phyloP scores from a whole-genome alignment of 768 basidiomycete species.

The Tephrocybe sp. region DNA sequence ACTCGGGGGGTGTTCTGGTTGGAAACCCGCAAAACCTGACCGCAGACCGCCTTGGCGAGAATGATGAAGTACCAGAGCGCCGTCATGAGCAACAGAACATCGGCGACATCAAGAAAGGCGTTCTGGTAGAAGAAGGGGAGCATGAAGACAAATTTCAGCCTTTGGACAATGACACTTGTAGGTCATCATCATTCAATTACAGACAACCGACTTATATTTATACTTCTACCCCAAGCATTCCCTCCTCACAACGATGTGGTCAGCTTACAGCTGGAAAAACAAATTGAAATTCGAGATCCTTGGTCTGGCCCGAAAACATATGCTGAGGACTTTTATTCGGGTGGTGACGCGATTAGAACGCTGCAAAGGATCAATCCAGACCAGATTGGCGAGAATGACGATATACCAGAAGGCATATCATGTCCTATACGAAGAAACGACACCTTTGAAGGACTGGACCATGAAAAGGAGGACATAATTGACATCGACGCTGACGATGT shows the following conservation, averaged over 20 bases:
- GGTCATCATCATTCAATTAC: too few species aligned
- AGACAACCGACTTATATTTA: neutral
- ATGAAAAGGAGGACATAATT: conserved; percentile 1
- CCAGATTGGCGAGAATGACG: neutral
- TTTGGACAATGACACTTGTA: neutral
- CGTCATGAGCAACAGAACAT: neutral
- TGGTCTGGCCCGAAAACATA: neutral
- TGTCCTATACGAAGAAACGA: neutral
- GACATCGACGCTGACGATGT: conserved; percentile 10
- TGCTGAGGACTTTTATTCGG: neutral
- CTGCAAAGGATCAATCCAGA: neutral
- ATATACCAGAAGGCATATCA: neutral
- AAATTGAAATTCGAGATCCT: neutral
- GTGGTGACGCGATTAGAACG: neutral
- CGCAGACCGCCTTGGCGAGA: conserved; percentile 9
- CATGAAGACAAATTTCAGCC: conserved; percentile 1
- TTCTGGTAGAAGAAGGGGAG: neutral
- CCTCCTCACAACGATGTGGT: neutral
- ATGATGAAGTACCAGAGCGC: neutral
- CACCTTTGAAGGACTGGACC: neutral
- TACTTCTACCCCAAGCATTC: neutral
- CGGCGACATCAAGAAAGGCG: neutral
- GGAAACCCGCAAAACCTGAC: neutral
- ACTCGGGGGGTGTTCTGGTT: conserved; percentile 28
- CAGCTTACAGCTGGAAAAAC: neutral